Conservation (phyloP, 306 rosid species). For the Begonia loranthoides region DNA sequence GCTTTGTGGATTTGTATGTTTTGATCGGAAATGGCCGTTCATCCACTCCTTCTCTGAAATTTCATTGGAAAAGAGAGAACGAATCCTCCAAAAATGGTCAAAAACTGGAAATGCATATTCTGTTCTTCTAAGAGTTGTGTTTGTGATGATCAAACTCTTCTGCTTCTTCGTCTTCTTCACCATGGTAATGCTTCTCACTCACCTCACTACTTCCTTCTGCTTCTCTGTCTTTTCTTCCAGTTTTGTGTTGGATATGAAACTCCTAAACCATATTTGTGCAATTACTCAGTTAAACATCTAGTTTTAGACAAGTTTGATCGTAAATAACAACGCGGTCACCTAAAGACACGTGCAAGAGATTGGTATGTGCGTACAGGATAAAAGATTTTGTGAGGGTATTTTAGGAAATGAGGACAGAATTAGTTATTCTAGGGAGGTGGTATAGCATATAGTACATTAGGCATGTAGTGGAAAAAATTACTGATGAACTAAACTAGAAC, state of each 20-base stretch:
- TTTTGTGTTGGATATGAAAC: too few relatives aligned
- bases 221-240: background rate
- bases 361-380: too few relatives aligned
- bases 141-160: conserved; percentile 43
- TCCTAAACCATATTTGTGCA: background rate
- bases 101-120: conserved; percentile 41
- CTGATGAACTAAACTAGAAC: too few relatives aligned
- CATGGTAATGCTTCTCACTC: conserved; percentile 34
- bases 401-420: too few relatives aligned
- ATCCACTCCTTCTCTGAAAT: conserved; percentile 58
- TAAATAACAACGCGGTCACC: too few relatives aligned
- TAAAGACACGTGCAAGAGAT: too few relatives aligned
- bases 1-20: conserved; percentile 48
- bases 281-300: too few relatives aligned
- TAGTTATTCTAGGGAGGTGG: too few relatives aligned
- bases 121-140: conserved; percentile 32
- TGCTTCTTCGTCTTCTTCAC: conserved; percentile 64
- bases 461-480: too few relatives aligned
- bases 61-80: conserved; percentile 61
- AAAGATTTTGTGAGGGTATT: too few relatives aligned
- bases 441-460: too few relatives aligned
- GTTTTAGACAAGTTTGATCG: too few relatives aligned
- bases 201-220: background rate
- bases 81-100: conserved; percentile 50
- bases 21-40: conserved; percentile 68